phyloP scores from a whole-genome alignment of 768 basidiomycete species.

The Naganishia randhawae region DNA sequence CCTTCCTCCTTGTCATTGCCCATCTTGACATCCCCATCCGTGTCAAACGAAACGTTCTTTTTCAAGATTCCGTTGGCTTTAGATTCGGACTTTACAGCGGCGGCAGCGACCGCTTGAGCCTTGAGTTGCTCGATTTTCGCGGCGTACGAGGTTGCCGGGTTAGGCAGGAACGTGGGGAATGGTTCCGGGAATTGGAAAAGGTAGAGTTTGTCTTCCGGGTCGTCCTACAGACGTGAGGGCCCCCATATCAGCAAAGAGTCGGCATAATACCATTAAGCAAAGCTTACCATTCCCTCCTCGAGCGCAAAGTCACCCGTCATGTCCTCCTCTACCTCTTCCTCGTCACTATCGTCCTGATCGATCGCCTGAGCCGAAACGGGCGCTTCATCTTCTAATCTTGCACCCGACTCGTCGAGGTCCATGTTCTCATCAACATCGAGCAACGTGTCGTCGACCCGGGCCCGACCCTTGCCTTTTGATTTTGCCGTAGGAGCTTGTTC shows the following conservation, averaged over 20 bases:
- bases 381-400: constrained; percentile 31
- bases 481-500: not conserved
- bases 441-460: constrained; percentile 43
- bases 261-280: not conserved
- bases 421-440: constrained; percentile 38
- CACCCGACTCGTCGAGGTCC: constrained; percentile 15
- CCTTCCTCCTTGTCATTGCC: constrained; percentile 50
- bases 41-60: constrained; percentile 62
- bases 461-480: constrained; percentile 24
- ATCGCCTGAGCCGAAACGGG: constrained; percentile 43
- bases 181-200: constrained; percentile 87
- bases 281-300: constrained; percentile 26
- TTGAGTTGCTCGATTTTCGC: constrained; percentile 51
- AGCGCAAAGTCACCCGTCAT: constrained; percentile 42
- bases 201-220: constrained; percentile 57
- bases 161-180: constrained; percentile 68
- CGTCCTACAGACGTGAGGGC: constrained; percentile 34
- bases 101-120: constrained; percentile 25
- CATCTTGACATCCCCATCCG: constrained; percentile 57
- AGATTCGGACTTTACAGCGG: constrained; percentile 32
- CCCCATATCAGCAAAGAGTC: constrained; percentile 20
- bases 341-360: constrained; percentile 47
- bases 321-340: constrained; percentile 46
- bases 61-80: constrained; percentile 51
- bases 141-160: constrained; percentile 41